phyloP scores from a whole-genome alignment of 345 rosid genomes.

The Sisymbrium irio region DNA sequence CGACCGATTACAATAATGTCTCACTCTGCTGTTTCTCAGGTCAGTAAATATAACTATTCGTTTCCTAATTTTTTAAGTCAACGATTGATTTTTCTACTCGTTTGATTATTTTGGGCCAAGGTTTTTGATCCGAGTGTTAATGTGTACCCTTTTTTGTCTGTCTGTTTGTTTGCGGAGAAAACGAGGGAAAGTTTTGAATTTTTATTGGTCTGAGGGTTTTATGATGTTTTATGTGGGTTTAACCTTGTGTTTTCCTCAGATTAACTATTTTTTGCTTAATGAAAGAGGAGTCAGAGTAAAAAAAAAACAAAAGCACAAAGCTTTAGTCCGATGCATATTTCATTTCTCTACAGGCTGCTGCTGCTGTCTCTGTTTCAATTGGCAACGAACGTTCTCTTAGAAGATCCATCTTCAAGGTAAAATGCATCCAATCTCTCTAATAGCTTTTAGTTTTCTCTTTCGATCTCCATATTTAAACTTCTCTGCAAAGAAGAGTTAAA shows the following conservation, averaged over 20 bases:
- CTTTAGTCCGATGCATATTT: background rate
- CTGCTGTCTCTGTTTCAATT: slow-evolving; percentile 32
- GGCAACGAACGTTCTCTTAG: slow-evolving; percentile 27
- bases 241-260: background rate
- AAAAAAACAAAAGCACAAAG: background rate
- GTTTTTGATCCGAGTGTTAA: background rate
- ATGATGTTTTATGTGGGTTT: slow-evolving; percentile 12
- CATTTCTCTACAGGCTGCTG: slow-evolving; percentile 20
- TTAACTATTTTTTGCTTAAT: background rate
- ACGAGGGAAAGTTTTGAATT: slow-evolving; percentile 21
- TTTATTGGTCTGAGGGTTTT: background rate
- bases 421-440: background rate
- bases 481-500: background rate
- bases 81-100: background rate
- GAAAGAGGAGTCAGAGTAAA: no score
- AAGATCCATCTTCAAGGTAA: slow-evolving; percentile 36
- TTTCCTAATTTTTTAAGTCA: background rate
- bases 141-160: background rate
- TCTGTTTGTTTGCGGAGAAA: slow-evolving; percentile 26
- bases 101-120: background rate
- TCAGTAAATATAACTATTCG: background rate
- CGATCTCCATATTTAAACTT: background rate
- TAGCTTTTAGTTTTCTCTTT: background rate
- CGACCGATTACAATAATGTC: slow-evolving; percentile 29
- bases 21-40: slow-evolving; percentile 37